Evolutionary conservation across 2,329 filamentous ascomycete species (phyloP).

Genomic region (Paecilomyces formosus): DNA sequence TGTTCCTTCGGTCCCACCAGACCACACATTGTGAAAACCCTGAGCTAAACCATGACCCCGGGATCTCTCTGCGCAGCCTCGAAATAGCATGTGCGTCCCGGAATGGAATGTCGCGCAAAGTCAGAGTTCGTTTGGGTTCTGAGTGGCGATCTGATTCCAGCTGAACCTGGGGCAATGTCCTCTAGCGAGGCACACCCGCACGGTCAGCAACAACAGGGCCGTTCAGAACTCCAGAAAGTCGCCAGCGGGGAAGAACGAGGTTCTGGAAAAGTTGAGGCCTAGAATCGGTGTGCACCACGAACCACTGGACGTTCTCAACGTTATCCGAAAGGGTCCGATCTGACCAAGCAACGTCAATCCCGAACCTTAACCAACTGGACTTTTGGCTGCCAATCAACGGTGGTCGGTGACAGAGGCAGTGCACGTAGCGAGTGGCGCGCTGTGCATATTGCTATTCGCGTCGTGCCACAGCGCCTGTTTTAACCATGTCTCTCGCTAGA

Average conservation of each 20-base stretch:
- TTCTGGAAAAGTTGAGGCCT: neutral
- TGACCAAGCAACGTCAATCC: neutral
- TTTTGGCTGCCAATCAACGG: neutral
- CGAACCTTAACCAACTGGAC: neutral
- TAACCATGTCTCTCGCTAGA: neutral
- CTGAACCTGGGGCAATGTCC: neutral
- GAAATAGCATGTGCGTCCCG: neutral
- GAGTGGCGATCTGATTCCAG: neutral
- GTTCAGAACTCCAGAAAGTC: neutral
- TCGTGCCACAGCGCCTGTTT: neutral
- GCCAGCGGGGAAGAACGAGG: neutral
- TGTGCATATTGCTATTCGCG: neutral
- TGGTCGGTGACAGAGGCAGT: neutral
- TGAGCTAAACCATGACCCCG: neutral
- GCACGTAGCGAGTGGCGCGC: neutral
- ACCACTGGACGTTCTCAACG: neutral
- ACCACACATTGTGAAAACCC: neutral
- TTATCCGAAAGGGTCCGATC: neutral
- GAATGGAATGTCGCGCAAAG: neutral
- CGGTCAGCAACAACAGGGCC: neutral
- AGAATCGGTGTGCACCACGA: neutral
- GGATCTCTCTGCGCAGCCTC: neutral
- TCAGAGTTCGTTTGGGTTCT: neutral
- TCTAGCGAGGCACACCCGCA: neutral
- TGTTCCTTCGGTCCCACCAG: neutral